Evolutionary conservation across 1,284 basidiomycete genomes (phyloP).

Genomic region (Tremellales sp.): DNA sequence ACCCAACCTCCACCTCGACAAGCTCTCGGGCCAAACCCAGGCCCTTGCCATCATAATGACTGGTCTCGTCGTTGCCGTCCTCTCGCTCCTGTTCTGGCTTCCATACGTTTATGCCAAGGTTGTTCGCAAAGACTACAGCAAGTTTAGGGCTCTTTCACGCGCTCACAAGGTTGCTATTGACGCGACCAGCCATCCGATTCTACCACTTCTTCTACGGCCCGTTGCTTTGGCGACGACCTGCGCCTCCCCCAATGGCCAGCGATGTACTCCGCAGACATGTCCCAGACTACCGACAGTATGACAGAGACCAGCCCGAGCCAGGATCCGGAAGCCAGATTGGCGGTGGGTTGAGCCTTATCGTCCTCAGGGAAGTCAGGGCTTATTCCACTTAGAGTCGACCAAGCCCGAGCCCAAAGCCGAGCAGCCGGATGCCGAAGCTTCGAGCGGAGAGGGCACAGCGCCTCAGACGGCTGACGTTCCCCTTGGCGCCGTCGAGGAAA

Average conservation of each 20-base stretch:
- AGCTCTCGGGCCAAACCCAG: slow-evolving; percentile 37
- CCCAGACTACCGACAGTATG: slow-evolving; percentile 48
- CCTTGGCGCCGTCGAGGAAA: too few species aligned
- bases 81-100: slow-evolving; percentile 52
- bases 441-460: too few species aligned
- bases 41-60: slow-evolving; percentile 50
- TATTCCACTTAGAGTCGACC: too few species aligned
- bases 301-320: slow-evolving; percentile 31
- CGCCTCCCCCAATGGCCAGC: too few species aligned
- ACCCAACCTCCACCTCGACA: slow-evolving; percentile 47
- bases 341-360: too few species aligned
- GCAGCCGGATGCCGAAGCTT: too few species aligned
- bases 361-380: too few species aligned
- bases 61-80: slow-evolving; percentile 43
- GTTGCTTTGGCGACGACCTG: slow-evolving; percentile 48
- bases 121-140: slow-evolving; percentile 52
- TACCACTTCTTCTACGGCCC: slow-evolving; percentile 54
- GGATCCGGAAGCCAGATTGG: too few species aligned
- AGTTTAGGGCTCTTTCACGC: slow-evolving; percentile 42
- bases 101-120: slow-evolving; percentile 53
- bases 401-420: too few species aligned
- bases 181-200: slow-evolving; percentile 29
- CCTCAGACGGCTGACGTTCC: too few species aligned
- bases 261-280: slow-evolving; percentile 40
- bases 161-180: neutral